phyloP scores from a whole-genome alignment of 805 yeast genomes.

The Saccharomycopsis fermentans region DNA sequence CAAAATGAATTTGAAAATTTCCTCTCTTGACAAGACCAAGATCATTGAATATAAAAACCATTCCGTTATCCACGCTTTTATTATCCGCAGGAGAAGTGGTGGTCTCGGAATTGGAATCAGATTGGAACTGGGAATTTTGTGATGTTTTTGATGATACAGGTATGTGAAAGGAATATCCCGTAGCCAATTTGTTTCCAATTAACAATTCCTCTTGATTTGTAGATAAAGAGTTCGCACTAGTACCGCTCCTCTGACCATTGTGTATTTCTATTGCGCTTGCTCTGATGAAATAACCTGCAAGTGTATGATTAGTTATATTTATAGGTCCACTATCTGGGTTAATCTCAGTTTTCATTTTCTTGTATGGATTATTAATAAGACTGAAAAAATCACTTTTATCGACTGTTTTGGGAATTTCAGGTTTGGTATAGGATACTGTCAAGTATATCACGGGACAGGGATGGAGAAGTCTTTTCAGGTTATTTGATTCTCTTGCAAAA shows the following conservation, averaged over 20 bases:
- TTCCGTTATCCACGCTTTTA: neutral
- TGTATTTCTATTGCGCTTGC: neutral
- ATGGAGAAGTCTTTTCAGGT: conserved; percentile 10
- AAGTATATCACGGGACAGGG: conserved; percentile 13
- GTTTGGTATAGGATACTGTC: neutral
- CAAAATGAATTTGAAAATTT: conserved; percentile 10
- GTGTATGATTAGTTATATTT: neutral
- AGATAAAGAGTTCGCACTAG: neutral
- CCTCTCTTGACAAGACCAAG: conserved; percentile 15
- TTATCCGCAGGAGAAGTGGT: neutral
- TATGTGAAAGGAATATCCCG: neutral
- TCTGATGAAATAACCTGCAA: neutral
- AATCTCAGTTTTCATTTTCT: neutral
- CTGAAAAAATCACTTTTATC: conserved; percentile 3
- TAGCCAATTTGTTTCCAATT: neutral
- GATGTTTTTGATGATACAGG: neutral
- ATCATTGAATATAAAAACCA: conserved; percentile 13
- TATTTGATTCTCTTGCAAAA: conserved; percentile 18
- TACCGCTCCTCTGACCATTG: neutral
- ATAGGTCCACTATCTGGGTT: neutral
- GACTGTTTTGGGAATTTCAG: neutral
- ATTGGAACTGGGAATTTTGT: neutral
- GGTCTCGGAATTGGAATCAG: neutral
- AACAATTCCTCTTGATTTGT: neutral
- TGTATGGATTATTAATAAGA: neutral